Percentiles rank a stretch among this genome's conserved stretches.
Conservation (phyloP, 2,329 filamentous ascomycete species). For the Colletotrichum gigasporum region DNA sequence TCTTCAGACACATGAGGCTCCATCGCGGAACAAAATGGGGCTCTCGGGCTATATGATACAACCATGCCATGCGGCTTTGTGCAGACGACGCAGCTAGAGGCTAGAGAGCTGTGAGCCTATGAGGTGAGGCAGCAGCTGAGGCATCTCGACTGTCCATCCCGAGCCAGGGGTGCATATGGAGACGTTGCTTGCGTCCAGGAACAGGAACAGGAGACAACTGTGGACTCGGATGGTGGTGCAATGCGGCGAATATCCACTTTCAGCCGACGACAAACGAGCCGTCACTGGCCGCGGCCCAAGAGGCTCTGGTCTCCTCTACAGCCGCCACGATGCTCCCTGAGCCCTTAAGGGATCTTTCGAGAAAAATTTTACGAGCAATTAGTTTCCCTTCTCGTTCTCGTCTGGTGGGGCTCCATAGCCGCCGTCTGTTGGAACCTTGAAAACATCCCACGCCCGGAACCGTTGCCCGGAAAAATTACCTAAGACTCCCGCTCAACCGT, state of each 20-base stretch:
- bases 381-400: background rate
- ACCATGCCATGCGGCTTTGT: slow-evolving; percentile 7
- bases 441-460: slow-evolving; percentile 18
- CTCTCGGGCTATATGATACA: slow-evolving; percentile 4
- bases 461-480: slow-evolving; percentile 14
- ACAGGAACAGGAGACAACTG: slow-evolving; percentile 19
- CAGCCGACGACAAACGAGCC: slow-evolving; percentile 32
- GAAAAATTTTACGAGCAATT: slow-evolving; percentile 2
- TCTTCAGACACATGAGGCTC: slow-evolving; percentile 16
- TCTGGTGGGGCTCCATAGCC: background rate
- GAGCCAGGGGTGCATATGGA: slow-evolving; percentile 7
- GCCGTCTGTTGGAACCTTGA: background rate
- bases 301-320: background rate
- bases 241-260: slow-evolving; percentile 27
- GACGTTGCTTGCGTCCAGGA: background rate
- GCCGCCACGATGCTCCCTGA: background rate
- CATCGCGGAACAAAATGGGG: slow-evolving; percentile 27
- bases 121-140: no score
- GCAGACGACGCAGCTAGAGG: background rate
- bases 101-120: slow-evolving; percentile 2
- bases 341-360: background rate
- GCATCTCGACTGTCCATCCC: slow-evolving; percentile 3
- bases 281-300: slow-evolving; percentile 9
- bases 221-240: slow-evolving; percentile 14
- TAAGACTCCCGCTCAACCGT: slow-evolving; percentile 12